A percentile compares a stretch with the other conserved stretches of the same genome.
phyloP scores from a whole-genome alignment of 306 rosid genomes.

The Prunus armeniaca region DNA sequence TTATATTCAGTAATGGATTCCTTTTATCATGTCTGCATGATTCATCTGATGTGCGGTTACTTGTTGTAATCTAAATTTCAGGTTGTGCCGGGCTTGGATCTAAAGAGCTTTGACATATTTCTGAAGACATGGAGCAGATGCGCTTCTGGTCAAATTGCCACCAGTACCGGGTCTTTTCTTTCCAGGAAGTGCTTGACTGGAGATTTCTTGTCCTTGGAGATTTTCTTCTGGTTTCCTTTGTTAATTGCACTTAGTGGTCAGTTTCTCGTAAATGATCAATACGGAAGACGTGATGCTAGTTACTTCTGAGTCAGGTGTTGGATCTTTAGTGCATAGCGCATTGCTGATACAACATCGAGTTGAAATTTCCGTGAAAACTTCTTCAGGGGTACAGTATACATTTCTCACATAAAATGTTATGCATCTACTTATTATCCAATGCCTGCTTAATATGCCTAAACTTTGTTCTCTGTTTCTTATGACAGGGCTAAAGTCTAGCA shows the following conservation, averaged over 20 bases:
- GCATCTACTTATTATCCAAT: background rate
- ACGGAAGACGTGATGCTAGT: constrained; percentile 76
- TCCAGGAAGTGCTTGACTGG: constrained; percentile 99
- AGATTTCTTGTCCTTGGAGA: constrained; percentile 77
- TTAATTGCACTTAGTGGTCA: constrained; percentile 94
- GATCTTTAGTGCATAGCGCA: constrained; percentile 80
- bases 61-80: constrained; percentile 21
- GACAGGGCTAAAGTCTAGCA: constrained; percentile 62
- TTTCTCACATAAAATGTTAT: background rate
- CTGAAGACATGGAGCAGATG: constrained; percentile 74
- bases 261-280: constrained; percentile 63
- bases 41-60: background rate
- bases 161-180: constrained; percentile 70
- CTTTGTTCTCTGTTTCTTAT: constrained; percentile 9
- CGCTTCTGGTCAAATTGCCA: constrained; percentile 72
- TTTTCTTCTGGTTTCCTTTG: constrained; percentile 95
- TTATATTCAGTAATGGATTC: background rate
- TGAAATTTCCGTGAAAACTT: constrained; percentile 44
- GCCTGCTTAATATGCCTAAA: background rate
- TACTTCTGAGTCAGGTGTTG: constrained; percentile 77
- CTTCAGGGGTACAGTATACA: constrained; percentile 55
- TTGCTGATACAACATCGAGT: constrained; percentile 73
- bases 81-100: constrained; percentile 57
- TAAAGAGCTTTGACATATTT: constrained; percentile 37
- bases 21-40: background rate